phyloP scores from a whole-genome alignment of 2,329 filamentous ascomycete genomes.

The Aspergillus quadricinctus region DNA sequence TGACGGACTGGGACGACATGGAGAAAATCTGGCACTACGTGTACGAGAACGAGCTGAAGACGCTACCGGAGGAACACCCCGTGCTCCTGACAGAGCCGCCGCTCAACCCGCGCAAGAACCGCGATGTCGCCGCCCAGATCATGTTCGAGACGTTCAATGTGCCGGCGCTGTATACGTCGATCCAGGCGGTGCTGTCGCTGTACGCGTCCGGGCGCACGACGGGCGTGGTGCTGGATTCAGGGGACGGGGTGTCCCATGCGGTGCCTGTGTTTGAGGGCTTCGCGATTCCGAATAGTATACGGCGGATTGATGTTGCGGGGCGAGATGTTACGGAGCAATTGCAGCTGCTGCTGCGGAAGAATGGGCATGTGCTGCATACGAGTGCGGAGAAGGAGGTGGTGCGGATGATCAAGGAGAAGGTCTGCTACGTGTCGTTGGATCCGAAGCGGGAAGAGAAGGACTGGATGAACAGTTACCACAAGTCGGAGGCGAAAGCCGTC shows the following conservation, averaged over 20 bases:
- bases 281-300: constrained; percentile 91
- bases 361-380: constrained; percentile 91
- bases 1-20: constrained; percentile 99
- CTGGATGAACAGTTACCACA: constrained; percentile 68
- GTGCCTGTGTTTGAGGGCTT: constrained; percentile 98
- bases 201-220: constrained; percentile 96
- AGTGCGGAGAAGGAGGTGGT: constrained; percentile 99
- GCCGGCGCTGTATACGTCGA: constrained; percentile 90
- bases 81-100: constrained; percentile 95
- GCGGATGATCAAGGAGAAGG: constrained; percentile 90
- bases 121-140: constrained; percentile 93
- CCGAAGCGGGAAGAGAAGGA: constrained; percentile 95
- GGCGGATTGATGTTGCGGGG: constrained; percentile 91
- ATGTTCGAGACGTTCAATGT: constrained; percentile 99
- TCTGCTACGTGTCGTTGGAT: constrained; percentile 85
- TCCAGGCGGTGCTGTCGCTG: constrained; percentile 91
- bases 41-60: constrained; percentile 93
- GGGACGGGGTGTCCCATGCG: constrained; percentile 93
- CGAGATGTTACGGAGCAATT: constrained; percentile 94
- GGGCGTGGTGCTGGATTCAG: constrained; percentile 89
- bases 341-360: constrained; percentile 85
- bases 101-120: constrained; percentile 89
- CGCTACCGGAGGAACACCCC: constrained; percentile 96
- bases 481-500: constrained; percentile 71
- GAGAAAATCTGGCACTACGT: constrained; percentile 99